These are phyloP conservation scores for Clarireedia homoeocarpa DNA, from an alignment of 2,329 filamentous ascomycete genomes.

Conservation along the genomic window DNA sequence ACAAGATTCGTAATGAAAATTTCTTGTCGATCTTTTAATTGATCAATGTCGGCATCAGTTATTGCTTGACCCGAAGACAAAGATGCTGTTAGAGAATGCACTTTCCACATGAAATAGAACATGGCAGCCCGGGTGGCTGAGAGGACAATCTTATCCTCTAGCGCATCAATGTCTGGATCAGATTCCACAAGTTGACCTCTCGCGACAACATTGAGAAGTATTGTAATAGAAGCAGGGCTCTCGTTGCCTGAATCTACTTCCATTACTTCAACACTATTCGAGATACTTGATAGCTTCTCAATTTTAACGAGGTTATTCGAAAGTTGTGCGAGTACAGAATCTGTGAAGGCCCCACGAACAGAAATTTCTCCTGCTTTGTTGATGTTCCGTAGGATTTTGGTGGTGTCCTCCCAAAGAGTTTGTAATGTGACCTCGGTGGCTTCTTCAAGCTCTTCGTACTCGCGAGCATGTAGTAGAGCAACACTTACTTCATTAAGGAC, in stretches of 20 bases:
- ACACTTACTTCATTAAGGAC: conserved; percentile 78
- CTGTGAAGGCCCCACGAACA: conserved; percentile 59
- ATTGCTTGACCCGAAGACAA: conserved; percentile 48
- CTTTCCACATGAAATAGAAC: conserved; percentile 96
- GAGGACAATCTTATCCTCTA: conserved; percentile 72
- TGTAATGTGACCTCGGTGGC: conserved; percentile 73
- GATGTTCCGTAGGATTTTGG: conserved; percentile 55
- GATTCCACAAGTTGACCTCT: conserved; percentile 61
- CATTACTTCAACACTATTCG: conserved; percentile 67
- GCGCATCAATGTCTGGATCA: conserved; percentile 62
- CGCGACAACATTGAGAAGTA: conserved; percentile 63
- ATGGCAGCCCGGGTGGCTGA: conserved; percentile 69
- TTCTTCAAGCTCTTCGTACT: conserved; percentile 83
- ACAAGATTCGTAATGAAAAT: conserved; percentile 56
- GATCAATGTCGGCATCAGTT: conserved; percentile 50
- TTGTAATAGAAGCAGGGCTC: conserved; percentile 50
- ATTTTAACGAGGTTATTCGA: conserved; percentile 71
- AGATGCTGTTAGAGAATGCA: conserved; percentile 49
- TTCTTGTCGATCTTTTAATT: conserved; percentile 47
- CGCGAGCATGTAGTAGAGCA: conserved; percentile 76
- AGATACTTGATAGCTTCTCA: conserved; percentile 70
- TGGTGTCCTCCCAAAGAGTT: conserved; percentile 76
- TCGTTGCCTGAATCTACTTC: conserved; percentile 50
- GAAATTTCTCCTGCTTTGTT: conserved; percentile 67
- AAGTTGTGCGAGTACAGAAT: conserved; percentile 58